phyloP scores from a whole-genome alignment of 23 red algal species.

The Gracilaria vermiculophylla region DNA sequence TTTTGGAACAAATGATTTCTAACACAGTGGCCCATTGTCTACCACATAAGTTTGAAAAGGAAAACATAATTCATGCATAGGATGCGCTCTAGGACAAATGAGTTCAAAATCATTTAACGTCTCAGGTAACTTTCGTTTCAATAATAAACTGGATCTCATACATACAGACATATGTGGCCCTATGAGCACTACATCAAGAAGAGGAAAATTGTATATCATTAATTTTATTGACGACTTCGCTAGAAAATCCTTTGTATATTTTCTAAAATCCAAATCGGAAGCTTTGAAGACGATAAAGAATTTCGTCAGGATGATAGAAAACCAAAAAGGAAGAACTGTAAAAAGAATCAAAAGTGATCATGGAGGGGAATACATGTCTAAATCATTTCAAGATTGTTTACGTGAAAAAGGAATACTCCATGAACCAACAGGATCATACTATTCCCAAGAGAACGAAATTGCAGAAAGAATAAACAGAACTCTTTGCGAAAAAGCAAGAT shows the following conservation, averaged over 20 bases:
- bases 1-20: neutral
- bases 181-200: neutral
- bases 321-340: constrained; percentile 14
- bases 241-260: constrained; percentile 7
- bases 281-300: neutral
- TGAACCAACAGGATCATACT: constrained; percentile 15
- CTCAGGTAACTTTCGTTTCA: neutral
- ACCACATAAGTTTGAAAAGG: neutral
- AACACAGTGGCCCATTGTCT: neutral
- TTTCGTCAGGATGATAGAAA: neutral
- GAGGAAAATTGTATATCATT: constrained; percentile 19
- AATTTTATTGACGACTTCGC: constrained; percentile 32
- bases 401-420: neutral
- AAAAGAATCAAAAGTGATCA: neutral
- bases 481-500: constrained; percentile 24
- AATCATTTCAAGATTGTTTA: neutral
- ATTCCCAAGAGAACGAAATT: neutral
- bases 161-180: constrained; percentile 48
- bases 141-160: neutral
- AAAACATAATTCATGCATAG: neutral
- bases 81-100: constrained; percentile 17
- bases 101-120: neutral
- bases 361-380: constrained; percentile 26
- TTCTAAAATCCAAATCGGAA: constrained; percentile 10
- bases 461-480: constrained; percentile 42